Base-by-base conservation (phyloP, 2,329 filamentous ascomycete species). In the Coleophoma cylindrospora region DNA sequence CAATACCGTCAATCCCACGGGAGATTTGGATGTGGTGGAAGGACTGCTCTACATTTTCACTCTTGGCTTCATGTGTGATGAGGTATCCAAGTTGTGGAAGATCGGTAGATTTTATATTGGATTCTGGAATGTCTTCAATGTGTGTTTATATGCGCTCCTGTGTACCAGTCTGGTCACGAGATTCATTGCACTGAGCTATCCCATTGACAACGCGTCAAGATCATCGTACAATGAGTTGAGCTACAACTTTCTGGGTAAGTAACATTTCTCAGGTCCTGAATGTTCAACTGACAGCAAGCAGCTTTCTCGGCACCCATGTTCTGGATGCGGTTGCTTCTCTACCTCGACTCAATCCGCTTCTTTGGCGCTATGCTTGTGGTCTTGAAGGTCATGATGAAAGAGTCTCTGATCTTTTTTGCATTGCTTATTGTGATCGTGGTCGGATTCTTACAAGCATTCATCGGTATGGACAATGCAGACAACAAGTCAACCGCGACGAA, bases 311-410 rank as follows among this genome's bases (percentile, higher is more conserved):
- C 94, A 0, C 94, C 94, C 0, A 89, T 99, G 88, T 97, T 99
- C 69, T 99, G 94, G 92, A 87, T 85, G 64, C 87, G 94, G 4
- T 77, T 99, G 52, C 72, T 99, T 54, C 80, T 99, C 7, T 99
- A 96, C 65, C 81, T 99, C 15, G 94, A 99, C 69, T 89, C 87
- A 34, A 82, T 95, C 76, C 84, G 89, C 49, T 99, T 99, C 75
- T 99, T 99, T 62, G 94, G 94, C 21, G 91, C 92, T 45, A 99
- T 99, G 94, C 80, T 99, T 1, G 92, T 99, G 2, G 91, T 99
- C 2, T 75, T 99, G 41, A 95, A 97, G 67, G 87, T 91, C 47
- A 91, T 92, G 88, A 91, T 92, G 87, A 90, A 89, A 63, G 87
- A 92, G 68, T 95, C 89, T 0, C 75, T 96, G 59, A 97, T 97